A percentile compares a stretch with the other conserved stretches of the same genome.
These are phyloP conservation scores for Boletus tylopilopsis DNA, from an alignment of 768 basidiomycete species.

Conservation along the genomic window DNA sequence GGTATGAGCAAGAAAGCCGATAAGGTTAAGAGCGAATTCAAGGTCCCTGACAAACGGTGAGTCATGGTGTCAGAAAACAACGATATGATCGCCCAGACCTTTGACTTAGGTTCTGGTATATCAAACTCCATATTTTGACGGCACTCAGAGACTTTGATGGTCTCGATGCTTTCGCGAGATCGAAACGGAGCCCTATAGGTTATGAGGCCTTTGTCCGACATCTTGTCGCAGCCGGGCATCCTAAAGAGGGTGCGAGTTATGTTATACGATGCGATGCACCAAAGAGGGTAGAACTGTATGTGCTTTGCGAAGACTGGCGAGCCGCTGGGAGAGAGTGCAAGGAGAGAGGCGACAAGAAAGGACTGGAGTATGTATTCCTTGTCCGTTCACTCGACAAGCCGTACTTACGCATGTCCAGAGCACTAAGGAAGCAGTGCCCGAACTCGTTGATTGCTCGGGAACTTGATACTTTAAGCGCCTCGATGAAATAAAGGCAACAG, in stretches of 20 bases:
- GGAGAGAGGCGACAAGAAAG: constrained; percentile 79
- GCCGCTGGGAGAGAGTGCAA: constrained; percentile 87
- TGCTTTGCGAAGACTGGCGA: constrained; percentile 88
- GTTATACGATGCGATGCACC: constrained; percentile 83
- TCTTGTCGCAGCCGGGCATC: constrained; percentile 68
- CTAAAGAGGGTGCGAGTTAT: constrained; percentile 72
- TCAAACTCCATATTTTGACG: constrained; percentile 82
- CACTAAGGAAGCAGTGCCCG: constrained; percentile 69
- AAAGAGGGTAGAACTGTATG: constrained; percentile 81
- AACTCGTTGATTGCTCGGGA: constrained; percentile 80
- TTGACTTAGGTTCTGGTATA: constrained; percentile 78
- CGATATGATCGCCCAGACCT: background rate
- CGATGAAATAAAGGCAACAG: constrained; percentile 55
- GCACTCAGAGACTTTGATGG: constrained; percentile 80
- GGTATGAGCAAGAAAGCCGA: constrained; percentile 87
- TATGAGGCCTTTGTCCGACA: constrained; percentile 88
- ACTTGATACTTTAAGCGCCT: constrained; percentile 57
- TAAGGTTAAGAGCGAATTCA: constrained; percentile 84
- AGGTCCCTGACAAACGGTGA: constrained; percentile 91
- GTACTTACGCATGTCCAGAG: constrained; percentile 39
- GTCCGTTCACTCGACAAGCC: too few species aligned
- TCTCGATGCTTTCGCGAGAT: constrained; percentile 81
- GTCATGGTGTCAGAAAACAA: constrained; percentile 10
- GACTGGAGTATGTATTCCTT: constrained; percentile 66
- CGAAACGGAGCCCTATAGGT: constrained; percentile 90